phyloP scores from a whole-genome alignment of 2,329 filamentous ascomycete species.

The Trichoderma koningii region DNA sequence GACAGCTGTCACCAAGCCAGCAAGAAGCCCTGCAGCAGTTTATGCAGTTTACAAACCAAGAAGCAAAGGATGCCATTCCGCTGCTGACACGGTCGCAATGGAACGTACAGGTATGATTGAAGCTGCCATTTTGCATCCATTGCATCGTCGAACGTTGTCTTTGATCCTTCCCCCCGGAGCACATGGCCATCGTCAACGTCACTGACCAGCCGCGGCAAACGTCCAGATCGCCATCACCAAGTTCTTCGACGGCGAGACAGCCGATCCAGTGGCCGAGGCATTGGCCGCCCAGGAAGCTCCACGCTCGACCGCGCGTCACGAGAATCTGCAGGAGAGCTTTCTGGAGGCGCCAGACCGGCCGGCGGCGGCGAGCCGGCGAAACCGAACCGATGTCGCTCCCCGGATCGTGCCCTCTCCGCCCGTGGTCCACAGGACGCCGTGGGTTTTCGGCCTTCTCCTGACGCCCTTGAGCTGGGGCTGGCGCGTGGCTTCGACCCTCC shows the following conservation, averaged over 20 bases:
- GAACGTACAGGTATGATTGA: constrained; percentile 77
- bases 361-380: constrained; percentile 33
- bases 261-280: constrained; percentile 78
- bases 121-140: constrained; percentile 30
- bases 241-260: constrained; percentile 94
- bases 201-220: background rate
- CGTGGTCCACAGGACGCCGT: constrained; percentile 68
- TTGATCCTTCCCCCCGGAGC: background rate
- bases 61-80: constrained; percentile 72
- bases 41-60: constrained; percentile 83
- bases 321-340: constrained; percentile 70
- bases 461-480: constrained; percentile 80
- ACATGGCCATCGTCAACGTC: background rate
- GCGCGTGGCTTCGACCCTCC: constrained; percentile 66
- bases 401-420: constrained; percentile 79
- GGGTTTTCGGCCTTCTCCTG: constrained; percentile 76
- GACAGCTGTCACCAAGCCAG: constrained; percentile 73
- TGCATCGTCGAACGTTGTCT: background rate
- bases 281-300: constrained; percentile 65
- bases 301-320: constrained; percentile 64
- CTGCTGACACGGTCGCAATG: constrained; percentile 86
- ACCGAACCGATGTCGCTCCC: constrained; percentile 67
- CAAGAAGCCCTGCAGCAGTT: constrained; percentile 86
- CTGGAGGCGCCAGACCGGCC: constrained; percentile 35
- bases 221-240: constrained; percentile 87